Percentiles rank a stretch among this genome's conserved stretches.
phyloP scores from a whole-genome alignment of 2,329 filamentous ascomycete genomes.

The Paecilomyces formosus region DNA sequence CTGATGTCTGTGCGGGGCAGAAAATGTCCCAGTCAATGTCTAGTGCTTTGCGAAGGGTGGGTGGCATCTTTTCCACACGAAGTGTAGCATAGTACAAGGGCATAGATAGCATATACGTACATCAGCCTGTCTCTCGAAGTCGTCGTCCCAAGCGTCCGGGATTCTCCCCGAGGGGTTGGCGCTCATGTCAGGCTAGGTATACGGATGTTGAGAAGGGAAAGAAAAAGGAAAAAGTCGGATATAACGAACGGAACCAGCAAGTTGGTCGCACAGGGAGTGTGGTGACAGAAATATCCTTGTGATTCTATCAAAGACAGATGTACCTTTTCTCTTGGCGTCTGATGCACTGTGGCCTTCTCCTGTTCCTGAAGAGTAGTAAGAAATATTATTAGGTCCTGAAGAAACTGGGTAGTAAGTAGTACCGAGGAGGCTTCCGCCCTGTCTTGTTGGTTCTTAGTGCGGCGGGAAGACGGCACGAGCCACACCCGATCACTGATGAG shows the following conservation, averaged over 20 bases:
- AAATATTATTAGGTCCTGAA: background rate
- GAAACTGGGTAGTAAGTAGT: background rate
- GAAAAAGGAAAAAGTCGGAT: background rate
- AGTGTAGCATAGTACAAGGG: background rate
- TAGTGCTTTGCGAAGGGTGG: background rate
- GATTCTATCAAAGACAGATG: background rate
- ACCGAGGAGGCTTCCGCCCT: background rate
- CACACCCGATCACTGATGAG: background rate
- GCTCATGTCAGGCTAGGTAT: slow-evolving; percentile 22
- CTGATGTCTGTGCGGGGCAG: background rate
- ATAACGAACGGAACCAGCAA: background rate
- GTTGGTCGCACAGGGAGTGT: background rate
- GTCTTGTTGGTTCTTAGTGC: background rate
- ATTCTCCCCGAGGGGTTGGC: slow-evolving; percentile 44
- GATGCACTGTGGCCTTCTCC: background rate
- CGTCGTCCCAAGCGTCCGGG: slow-evolving; percentile 82
- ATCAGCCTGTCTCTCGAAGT: slow-evolving; percentile 79
- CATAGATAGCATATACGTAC: slow-evolving; percentile 30
- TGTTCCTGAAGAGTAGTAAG: background rate
- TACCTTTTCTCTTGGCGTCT: background rate
- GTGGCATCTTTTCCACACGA: background rate
- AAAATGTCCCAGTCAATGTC: background rate
- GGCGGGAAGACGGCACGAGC: background rate
- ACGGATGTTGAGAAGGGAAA: slow-evolving; percentile 2
- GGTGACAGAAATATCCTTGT: background rate